Conservation (phyloP, 2,329 filamentous ascomycete genomes). For the Penicillium sp. region DNA sequence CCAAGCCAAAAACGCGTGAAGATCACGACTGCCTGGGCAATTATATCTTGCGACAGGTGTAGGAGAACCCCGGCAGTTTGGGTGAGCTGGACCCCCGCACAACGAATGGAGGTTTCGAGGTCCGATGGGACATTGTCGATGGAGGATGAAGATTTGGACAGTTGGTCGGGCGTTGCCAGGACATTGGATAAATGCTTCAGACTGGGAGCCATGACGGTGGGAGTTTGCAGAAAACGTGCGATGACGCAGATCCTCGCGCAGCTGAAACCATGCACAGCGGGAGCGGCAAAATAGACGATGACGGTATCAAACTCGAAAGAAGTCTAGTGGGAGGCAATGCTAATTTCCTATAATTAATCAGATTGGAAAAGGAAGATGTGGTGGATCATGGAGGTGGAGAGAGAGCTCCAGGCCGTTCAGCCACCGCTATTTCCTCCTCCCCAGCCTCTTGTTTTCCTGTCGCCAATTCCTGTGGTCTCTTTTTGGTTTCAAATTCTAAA, state of each 20-base stretch:
- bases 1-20: slow-evolving; percentile 77
- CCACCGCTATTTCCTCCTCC: slow-evolving; percentile 35
- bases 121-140: slow-evolving; percentile 45
- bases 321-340: slow-evolving; percentile 1
- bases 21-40: slow-evolving; percentile 80
- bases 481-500: neutral
- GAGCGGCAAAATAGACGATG: slow-evolving; percentile 5
- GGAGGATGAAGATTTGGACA: slow-evolving; percentile 46
- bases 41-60: slow-evolving; percentile 78
- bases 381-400: slow-evolving; percentile 26
- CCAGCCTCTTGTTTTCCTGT: slow-evolving; percentile 29
- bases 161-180: slow-evolving; percentile 47
- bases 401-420: slow-evolving; percentile 27
- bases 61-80: slow-evolving; percentile 65
- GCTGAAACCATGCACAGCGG: slow-evolving; percentile 10
- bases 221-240: slow-evolving; percentile 14
- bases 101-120: slow-evolving; percentile 47
- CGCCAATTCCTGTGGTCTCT: neutral
- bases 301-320: slow-evolving; percentile 2
- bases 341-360: neutral
- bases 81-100: slow-evolving; percentile 47
- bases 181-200: slow-evolving; percentile 46
- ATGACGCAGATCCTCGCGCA: slow-evolving; percentile 14
- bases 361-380: slow-evolving; percentile 17
- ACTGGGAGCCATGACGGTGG: slow-evolving; percentile 27